Base-by-base conservation (phyloP, 768 basidiomycete genomes). In the Gautieria morchelliformis region DNA sequence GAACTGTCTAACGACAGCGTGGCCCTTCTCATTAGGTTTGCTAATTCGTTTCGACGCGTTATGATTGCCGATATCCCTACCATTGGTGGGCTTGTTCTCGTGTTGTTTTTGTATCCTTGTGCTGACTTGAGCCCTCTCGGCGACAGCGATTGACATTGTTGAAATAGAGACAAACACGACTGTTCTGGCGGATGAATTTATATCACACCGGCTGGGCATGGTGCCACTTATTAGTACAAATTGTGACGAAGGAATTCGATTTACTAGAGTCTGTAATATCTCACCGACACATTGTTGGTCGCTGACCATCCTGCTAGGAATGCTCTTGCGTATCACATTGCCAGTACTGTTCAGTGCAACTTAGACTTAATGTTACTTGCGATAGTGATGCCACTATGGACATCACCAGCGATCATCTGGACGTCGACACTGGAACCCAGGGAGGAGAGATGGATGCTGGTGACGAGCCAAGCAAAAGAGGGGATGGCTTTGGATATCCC, bases 1-100 rank as follows among this genome's bases (percentile, higher is more conserved):
- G 14, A 62, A 59, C 59, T 48, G 42, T 44, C 58, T 45, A 37
- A 37, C 62, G 45, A 49, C 15, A 15, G 11, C 6, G 41, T 12
- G 48, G 48, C 46, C 9, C 30, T 24, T 6, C 37, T 42, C 59
- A 14, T 9, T 37, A 93, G 93, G 47, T 88, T 95, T 63, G 95
- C 95, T 54, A 99, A 99, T 71, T 94, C 94, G 6, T 67, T 99
- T 41, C 82, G 96, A 64, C 79, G 96, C 64, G 87, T 92, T 40
- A 86, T 97, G 75, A 94, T 97, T 72, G 95, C 96, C 30, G 93
- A 98, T 70, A 84, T 99, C 61, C 90, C 94, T 17, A 98, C 96
- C 58, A 81, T 99, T 61, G 93, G 94, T 93, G 67, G 67, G 89
- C 76, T 37, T 24, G 6, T 15, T 32, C 40, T 40, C 52, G 14